Conservation (phyloP, 1,139 yeast genomes). For the Lodderomyces parapsilosis region DNA sequence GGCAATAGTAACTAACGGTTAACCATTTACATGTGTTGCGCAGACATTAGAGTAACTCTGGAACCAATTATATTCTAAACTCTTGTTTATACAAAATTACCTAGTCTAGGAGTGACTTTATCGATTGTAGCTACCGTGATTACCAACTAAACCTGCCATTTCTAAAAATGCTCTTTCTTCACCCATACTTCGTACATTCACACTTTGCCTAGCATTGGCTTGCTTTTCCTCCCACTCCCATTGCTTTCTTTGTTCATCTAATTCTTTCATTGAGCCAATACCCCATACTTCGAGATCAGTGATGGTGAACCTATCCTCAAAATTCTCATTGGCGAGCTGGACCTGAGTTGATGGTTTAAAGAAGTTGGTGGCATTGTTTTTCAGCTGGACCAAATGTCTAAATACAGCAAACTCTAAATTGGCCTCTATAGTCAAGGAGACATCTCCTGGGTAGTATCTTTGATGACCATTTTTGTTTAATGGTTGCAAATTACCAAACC, state of each 20-base stretch:
- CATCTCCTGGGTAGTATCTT: conserved; percentile 58
- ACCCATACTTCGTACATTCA: conserved; percentile 63
- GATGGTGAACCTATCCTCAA: conserved; percentile 70
- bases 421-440: conserved; percentile 75
- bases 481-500: conserved; percentile 74
- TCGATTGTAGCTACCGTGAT: conserved; percentile 65
- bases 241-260: conserved; percentile 69
- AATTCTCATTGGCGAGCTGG: conserved; percentile 32
- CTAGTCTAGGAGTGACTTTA: no score
- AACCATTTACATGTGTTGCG: no score
- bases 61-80: no score
- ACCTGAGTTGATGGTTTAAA: conserved; percentile 28
- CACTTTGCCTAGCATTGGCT: conserved; percentile 71
- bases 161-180: conserved; percentile 87
- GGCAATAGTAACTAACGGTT: no score
- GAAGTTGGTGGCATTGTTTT: conserved; percentile 22
- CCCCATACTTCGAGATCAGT: conserved; percentile 92
- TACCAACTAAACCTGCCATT: conserved; percentile 88
- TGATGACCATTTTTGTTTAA: conserved; percentile 41
- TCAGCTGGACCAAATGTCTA: conserved; percentile 48
- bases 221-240: conserved; percentile 95
- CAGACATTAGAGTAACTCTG: no score
- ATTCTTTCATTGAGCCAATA: conserved; percentile 71
- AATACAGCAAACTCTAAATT: conserved; percentile 80
- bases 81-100: no score